Evolutionary conservation across 2,329 filamentous ascomycete genomes (phyloP).

Genomic region (Fusarium sp.): DNA sequence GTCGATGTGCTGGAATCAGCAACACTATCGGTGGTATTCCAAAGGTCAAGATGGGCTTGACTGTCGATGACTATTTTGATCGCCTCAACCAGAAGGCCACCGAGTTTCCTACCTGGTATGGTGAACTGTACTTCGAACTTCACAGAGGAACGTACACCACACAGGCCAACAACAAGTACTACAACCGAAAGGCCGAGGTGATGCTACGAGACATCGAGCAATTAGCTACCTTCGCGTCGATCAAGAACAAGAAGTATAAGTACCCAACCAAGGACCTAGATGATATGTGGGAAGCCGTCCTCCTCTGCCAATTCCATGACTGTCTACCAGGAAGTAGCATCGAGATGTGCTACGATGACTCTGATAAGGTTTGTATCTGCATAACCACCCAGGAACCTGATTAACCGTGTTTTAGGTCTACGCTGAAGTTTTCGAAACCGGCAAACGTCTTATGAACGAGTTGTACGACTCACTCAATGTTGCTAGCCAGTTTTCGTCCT

Average conservation of each 20-base stretch:
- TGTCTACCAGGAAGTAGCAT: constrained; percentile 95
- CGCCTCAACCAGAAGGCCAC: constrained; percentile 81
- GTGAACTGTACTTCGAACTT: constrained; percentile 97
- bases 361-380: constrained; percentile 71
- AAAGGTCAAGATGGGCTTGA: constrained; percentile 86
- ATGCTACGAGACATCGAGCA: constrained; percentile 89
- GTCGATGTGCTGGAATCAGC: constrained; percentile 89
- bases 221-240: constrained; percentile 84
- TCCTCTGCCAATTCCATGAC: constrained; percentile 97
- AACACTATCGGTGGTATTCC: constrained; percentile 85
- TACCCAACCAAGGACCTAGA: constrained; percentile 97
- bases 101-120: constrained; percentile 94
- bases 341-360: constrained; percentile 98
- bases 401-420: constrained; percentile 69
- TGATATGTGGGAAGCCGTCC: constrained; percentile 91
- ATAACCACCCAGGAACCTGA: not conserved
- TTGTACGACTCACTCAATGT: constrained; percentile 76
- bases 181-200: constrained; percentile 88
- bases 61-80: constrained; percentile 95
- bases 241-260: constrained; percentile 78
- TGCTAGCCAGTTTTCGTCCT: constrained; percentile 54
- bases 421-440: constrained; percentile 81
- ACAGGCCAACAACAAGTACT: constrained; percentile 95
- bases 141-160: constrained; percentile 98
- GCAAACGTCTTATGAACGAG: constrained; percentile 76